Percentiles rank a stretch among this genome's conserved stretches.
Evolutionary conservation across 345 rosid genomes (phyloP).

Genomic region (Gynandropsis gynandra): DNA sequence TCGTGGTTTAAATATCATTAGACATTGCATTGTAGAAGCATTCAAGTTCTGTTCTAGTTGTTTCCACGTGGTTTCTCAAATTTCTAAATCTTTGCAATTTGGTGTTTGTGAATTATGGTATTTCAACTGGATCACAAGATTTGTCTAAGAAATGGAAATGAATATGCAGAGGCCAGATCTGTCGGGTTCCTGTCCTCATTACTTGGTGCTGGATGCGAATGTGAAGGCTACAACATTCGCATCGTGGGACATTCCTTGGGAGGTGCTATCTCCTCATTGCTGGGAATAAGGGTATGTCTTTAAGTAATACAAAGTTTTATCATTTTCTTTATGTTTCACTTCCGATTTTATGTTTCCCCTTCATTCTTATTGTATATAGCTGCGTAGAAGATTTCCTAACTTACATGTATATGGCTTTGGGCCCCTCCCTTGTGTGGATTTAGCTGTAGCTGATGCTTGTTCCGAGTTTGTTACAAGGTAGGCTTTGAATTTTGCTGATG

Average conservation of each 20-base stretch:
- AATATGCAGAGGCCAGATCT: conserved; percentile 35
- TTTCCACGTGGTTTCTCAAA: no score
- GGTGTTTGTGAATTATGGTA: conserved; percentile 3
- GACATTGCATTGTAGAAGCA: no score
- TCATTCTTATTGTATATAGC: conserved; percentile 29
- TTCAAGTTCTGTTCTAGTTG: background rate
- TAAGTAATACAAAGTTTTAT: background rate
- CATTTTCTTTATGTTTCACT: background rate
- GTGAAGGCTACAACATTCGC: conserved; percentile 70
- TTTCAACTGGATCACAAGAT: background rate
- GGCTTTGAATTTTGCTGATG: conserved; percentile 8
- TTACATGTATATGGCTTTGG: conserved; percentile 75
- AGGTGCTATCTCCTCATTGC: conserved; percentile 82
- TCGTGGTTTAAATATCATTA: no score
- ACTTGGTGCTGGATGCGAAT: conserved; percentile 77
- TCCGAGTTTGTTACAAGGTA: conserved; percentile 83
- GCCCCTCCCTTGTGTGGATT: conserved; percentile 83
- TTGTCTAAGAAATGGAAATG: conserved; percentile 12
- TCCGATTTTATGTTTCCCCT: conserved; percentile 8
- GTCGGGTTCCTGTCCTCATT: conserved; percentile 66
- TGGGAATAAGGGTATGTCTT: conserved; percentile 69
- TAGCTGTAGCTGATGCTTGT: conserved; percentile 65
- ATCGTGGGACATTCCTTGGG: conserved; percentile 90
- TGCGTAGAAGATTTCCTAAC: conserved; percentile 49
- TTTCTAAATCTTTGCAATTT: background rate